A percentile compares a stretch with the other conserved stretches of the same genome.
Conservation (phyloP, 257 asterid species). For the Echium plantagineum region DNA sequence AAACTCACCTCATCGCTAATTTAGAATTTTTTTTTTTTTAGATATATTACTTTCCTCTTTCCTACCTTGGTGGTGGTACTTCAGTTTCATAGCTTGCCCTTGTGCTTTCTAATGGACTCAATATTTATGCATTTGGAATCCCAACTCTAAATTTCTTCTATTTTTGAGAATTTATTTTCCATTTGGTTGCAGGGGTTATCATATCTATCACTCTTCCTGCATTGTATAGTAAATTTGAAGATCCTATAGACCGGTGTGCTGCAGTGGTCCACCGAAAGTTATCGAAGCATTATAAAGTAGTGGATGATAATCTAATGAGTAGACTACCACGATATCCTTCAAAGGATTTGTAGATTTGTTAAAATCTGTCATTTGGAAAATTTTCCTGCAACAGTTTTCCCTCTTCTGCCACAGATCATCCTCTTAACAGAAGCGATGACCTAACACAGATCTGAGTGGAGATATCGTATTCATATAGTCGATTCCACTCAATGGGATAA, state of each 20-base stretch:
- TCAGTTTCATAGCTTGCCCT: not conserved
- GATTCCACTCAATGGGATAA: too few species aligned
- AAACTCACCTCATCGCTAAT: too few species aligned
- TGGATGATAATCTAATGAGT: constrained; percentile 66
- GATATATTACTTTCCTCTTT: too few species aligned
- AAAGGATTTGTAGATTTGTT: constrained; percentile 32
- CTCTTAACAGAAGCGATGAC: too few species aligned
- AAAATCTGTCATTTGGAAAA: not conserved
- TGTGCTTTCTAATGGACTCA: not conserved
- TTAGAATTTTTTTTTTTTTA: too few species aligned
- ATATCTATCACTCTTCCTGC: constrained; percentile 70
- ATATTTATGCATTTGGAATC: not conserved
- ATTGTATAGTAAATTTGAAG: constrained; percentile 53
- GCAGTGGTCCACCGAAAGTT: constrained; percentile 56
- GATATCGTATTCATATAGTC: too few species aligned
- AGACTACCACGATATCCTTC: constrained; percentile 46
- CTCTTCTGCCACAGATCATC: not conserved
- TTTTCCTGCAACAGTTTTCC: too few species aligned
- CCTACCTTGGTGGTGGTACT: not conserved
- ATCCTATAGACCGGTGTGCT: constrained; percentile 46
- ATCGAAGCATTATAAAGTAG: constrained; percentile 68
- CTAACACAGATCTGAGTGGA: too few species aligned
- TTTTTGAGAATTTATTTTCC: constrained; percentile 6
- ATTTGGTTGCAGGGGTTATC: constrained; percentile 48
- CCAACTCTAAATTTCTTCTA: not conserved